Base-by-base conservation (phyloP, 768 basidiomycete genomes). In the Lepiota brunneoincarnata region DNA sequence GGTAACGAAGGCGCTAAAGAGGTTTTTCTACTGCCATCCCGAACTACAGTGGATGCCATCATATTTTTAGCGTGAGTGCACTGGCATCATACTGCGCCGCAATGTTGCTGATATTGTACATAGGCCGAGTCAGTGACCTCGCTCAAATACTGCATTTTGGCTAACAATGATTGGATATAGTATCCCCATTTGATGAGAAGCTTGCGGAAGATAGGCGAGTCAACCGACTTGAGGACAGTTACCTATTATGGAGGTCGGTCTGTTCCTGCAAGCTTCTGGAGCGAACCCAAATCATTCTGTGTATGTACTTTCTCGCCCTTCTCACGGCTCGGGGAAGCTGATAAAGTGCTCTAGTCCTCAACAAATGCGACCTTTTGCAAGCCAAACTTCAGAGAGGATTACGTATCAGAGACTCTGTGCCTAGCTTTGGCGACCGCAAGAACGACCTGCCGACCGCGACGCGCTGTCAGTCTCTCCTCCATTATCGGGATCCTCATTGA, bases 171-270 rank as follows among this genome's bases (percentile, higher is more conserved):
- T 36, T 45, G 39, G 49, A 35, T 44, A 74, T 77, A 59, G 85
- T 93, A 61, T 90, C 87, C 23, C 87, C 88, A 50, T 93, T 93
- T 64, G 87, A 93, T 61, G 90, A 93, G 66, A 80, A 76, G 47
- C 74, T 93, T 0, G 82, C 83, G 4, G 91, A 91, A 67, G 80
- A 91, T 61, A 75, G 74, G 3, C 70, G 70, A 0, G 79, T 90
- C 39, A 93, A 91, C 65, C 80, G 89, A 21, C 66, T 92, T 15
- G 85, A 91, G 69, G 89, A 91, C 63, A 88, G 86, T 60, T 80
- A 84, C 60, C 76, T 84, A 14, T 77, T 92, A 4, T 92, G 89
- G 89, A 79, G 80, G 50, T 81, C 82, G n/a, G 81, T 92, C 48
- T 86, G 84, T 59, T 71, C 79, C 5, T 88, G 83, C 60, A 83